phyloP scores from a whole-genome alignment of 1,284 basidiomycete species.

The Grifola frondosa region DNA sequence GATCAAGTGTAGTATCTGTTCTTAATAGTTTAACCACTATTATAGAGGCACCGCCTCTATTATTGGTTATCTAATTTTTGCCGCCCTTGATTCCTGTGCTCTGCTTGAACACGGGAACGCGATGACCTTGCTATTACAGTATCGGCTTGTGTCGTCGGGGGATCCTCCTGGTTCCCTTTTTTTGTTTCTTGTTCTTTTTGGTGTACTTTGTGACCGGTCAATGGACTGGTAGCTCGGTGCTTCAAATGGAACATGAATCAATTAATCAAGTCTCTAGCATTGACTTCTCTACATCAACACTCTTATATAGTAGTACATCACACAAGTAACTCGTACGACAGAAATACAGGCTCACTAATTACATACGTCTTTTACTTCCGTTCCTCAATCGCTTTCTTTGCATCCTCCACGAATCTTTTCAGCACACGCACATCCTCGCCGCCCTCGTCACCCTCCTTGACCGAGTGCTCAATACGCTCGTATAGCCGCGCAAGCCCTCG shows the following conservation, averaged over 20 bases:
- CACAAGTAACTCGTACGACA: no score
- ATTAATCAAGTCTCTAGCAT: no score
- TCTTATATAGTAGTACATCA: no score
- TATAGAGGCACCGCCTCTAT: conserved; percentile 37
- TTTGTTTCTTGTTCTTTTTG: conserved; percentile 17
- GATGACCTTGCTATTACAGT: conserved; percentile 25
- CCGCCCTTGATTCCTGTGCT: conserved; percentile 19
- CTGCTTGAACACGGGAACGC: conserved; percentile 22
- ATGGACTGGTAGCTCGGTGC: conserved; percentile 11
- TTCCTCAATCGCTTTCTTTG: conserved; percentile 26
- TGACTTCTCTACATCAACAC: no score
- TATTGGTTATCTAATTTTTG: conserved; percentile 25
- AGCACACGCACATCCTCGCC: conserved; percentile 40
- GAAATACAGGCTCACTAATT: no score
- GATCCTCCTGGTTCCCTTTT: no score
- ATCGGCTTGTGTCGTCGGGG: conserved; percentile 23
- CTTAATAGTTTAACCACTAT: conserved; percentile 79
- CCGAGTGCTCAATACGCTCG: conserved; percentile 41
- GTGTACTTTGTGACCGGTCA: conserved; percentile 9
- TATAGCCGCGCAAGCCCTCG: conserved; percentile 48
- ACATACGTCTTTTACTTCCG: conserved; percentile 13
- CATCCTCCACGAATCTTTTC: conserved; percentile 45
- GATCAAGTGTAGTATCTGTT: conserved; percentile 95
- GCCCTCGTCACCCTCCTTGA: conserved; percentile 32
- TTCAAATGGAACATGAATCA: conserved; percentile 21